Conservation (phyloP, 805 yeast genomes). For the Candida yuanshanica region DNA sequence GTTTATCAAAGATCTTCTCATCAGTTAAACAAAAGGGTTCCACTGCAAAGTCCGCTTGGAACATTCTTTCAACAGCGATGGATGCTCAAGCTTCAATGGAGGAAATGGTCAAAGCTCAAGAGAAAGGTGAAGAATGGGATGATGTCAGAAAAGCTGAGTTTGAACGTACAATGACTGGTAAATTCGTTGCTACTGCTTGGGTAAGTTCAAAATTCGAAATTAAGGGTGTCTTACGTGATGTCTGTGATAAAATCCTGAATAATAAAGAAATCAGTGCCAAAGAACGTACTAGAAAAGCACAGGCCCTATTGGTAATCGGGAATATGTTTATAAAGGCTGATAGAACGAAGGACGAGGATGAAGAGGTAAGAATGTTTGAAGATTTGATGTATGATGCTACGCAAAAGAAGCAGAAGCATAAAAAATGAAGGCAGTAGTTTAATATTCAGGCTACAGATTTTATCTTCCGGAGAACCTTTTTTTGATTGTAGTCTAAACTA, state of each 20-base stretch:
- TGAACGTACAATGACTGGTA: constrained; percentile 81
- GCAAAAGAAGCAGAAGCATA: constrained; percentile 14
- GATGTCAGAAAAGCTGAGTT: constrained; percentile 67
- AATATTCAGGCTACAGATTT: too few relatives aligned
- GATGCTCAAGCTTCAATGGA: constrained; percentile 82
- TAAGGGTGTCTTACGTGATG: constrained; percentile 69
- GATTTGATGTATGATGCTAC: constrained; percentile 85
- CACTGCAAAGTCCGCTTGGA: constrained; percentile 76
- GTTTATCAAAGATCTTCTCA: constrained; percentile 79
- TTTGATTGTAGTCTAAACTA: too few relatives aligned
- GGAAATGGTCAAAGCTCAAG: constrained; percentile 67
- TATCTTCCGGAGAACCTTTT: too few relatives aligned
- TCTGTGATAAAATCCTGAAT: constrained; percentile 69
- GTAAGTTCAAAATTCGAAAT: constrained; percentile 86
- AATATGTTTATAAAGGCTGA: constrained; percentile 56
- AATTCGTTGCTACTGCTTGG: constrained; percentile 93
- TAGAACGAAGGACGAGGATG: constrained; percentile 85
- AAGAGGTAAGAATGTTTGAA: constrained; percentile 87
- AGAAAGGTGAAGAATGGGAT: constrained; percentile 43
- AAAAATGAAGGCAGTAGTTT: constrained; percentile 1
- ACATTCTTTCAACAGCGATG: constrained; percentile 73
- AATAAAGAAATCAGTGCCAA: constrained; percentile 59
- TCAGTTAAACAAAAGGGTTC: constrained; percentile 80
- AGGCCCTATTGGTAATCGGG: constrained; percentile 71
- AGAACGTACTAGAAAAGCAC: constrained; percentile 69